A percentile compares a stretch with the other conserved stretches of the same genome.
Conservation (phyloP, 768 basidiomycete species). For the Agrocybe praecox region DNA sequence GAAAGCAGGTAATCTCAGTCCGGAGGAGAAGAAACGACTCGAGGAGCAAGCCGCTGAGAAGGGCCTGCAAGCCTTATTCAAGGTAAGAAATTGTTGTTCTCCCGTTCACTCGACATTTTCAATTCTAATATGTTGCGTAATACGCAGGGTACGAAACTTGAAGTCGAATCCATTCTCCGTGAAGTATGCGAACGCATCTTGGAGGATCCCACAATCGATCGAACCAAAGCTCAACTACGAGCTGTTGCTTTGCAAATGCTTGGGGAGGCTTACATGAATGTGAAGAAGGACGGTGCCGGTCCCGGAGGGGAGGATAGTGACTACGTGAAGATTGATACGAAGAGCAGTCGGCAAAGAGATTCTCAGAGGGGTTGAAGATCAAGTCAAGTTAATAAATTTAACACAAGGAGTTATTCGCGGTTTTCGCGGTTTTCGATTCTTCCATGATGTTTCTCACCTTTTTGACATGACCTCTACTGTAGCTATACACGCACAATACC, state of each 20-base stretch:
- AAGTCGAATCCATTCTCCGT: constrained; percentile 86
- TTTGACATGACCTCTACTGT: not conserved
- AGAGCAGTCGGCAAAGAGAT: constrained; percentile 53
- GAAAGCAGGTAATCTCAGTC: constrained; percentile 74
- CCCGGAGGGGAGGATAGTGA: constrained; percentile 61
- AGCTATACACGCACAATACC: not conserved
- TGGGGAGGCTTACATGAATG: constrained; percentile 75
- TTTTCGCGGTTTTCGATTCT: too few species aligned
- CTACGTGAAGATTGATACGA: constrained; percentile 83
- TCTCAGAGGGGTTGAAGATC: constrained; percentile 1
- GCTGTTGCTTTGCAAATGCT: constrained; percentile 85
- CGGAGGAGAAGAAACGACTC: constrained; percentile 79
- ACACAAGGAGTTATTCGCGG: too few species aligned
- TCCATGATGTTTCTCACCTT: too few species aligned
- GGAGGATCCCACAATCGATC: constrained; percentile 52
- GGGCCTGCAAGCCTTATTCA: constrained; percentile 88
- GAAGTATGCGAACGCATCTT: constrained; percentile 87
- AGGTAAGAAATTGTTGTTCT: constrained; percentile 44
- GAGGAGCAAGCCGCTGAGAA: constrained; percentile 96
- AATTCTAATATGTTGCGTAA: not conserved
- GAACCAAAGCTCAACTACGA: constrained; percentile 66
- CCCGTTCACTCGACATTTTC: not conserved
- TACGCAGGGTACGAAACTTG: constrained; percentile 82
- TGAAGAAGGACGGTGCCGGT: constrained; percentile 58
- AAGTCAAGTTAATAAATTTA: too few species aligned